Evolutionary conservation across 1,284 basidiomycete species (phyloP).

Genomic region (Cryptococcus sp.): DNA sequence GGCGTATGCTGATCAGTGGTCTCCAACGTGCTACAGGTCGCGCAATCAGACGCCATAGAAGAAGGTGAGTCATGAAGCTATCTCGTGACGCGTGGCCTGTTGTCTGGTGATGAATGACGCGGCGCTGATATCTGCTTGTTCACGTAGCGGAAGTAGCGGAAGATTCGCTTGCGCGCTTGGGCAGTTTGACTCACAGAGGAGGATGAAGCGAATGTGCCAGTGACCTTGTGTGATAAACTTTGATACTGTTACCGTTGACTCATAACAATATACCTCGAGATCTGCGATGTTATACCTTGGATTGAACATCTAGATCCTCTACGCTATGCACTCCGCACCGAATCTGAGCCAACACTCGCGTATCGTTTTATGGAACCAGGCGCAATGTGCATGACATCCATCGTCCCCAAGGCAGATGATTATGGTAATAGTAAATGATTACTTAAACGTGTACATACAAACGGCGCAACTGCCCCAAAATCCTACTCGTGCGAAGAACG

Average conservation of each 20-base stretch:
- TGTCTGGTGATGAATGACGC: not conserved
- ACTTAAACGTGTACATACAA: too few species aligned
- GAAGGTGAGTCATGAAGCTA: slow-evolving; percentile 50
- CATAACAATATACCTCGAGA: not conserved
- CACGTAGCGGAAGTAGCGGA: slow-evolving; percentile 47
- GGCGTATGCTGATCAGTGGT: not conserved
- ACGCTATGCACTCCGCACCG: slow-evolving; percentile 24
- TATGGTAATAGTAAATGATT: too few species aligned
- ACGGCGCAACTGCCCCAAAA: too few species aligned
- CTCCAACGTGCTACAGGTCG: slow-evolving; percentile 42
- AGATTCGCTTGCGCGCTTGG: slow-evolving; percentile 49
- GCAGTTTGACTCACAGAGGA: slow-evolving; percentile 30
- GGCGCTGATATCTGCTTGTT: not conserved
- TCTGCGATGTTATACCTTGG: not conserved
- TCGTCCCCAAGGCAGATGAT: too few species aligned
- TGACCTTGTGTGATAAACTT: not conserved
- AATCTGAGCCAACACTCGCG: too few species aligned
- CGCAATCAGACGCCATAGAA: slow-evolving; percentile 56
- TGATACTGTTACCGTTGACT: not conserved
- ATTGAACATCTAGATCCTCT: not conserved
- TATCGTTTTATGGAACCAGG: too few species aligned
- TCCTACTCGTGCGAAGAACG: too few species aligned
- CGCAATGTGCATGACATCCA: too few species aligned
- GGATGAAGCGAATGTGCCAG: not conserved
- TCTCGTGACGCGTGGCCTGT: not conserved